Percentiles rank a stretch among this genome's conserved stretches.
Conservation (phyloP, 148 eudicot genomes). For the Pouteria glomerata region DNA sequence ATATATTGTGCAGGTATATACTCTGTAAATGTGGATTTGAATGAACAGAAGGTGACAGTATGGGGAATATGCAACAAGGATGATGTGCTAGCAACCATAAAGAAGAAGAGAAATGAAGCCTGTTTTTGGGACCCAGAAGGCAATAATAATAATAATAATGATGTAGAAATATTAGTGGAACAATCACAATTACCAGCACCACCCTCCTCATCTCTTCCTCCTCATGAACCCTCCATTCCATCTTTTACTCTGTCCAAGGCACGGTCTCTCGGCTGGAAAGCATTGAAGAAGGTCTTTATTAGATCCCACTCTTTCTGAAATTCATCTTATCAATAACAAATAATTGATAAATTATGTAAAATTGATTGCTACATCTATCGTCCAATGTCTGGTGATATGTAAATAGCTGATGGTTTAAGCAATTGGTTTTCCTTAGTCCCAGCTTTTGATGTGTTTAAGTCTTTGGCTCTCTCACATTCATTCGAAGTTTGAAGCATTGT, state of each 20-base stretch:
- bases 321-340: neutral
- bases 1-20: slow-evolving; percentile 63
- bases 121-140: slow-evolving; percentile 47
- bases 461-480: neutral
- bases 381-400: too few species aligned
- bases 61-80: slow-evolving; percentile 97
- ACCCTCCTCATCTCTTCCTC: neutral
- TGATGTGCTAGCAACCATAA: slow-evolving; percentile 58
- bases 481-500: neutral
- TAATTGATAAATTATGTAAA: neutral
- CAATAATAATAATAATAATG: neutral
- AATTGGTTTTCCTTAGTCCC: slow-evolving; percentile 8
- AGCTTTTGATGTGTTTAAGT: neutral
- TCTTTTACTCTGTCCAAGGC: slow-evolving; percentile 6
- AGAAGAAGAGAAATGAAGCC: slow-evolving; percentile 74
- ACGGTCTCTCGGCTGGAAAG: slow-evolving; percentile 27
- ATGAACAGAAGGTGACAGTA: slow-evolving; percentile 81
- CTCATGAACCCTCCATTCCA: neutral
- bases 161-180: too few species aligned
- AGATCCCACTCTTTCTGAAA: slow-evolving; percentile 56
- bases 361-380: neutral
- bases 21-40: slow-evolving; percentile 66
- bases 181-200: neutral
- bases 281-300: slow-evolving; percentile 59
- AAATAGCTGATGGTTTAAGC: neutral